Evolutionary conservation across 495 filamentous ascomycete genomes (phyloP), one percentile per base, ranked within the genome.

Genomic region (Penicillium longicatenatum): DNA sequence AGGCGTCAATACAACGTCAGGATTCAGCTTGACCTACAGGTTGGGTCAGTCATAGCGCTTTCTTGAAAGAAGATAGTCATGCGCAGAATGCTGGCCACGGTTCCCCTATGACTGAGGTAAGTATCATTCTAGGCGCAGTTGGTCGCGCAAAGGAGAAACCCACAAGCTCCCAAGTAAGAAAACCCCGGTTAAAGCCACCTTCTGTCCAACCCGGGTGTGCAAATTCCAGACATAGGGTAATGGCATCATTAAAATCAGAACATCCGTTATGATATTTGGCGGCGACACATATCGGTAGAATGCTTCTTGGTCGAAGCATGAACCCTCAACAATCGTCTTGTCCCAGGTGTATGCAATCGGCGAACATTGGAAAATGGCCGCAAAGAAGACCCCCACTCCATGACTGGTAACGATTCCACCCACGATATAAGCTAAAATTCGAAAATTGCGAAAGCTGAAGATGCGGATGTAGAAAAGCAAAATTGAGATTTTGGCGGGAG

Each of bases 221-320:
- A 22, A n/a, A 19, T 46, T 46, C 43, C 43, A 46, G 10, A 46
- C 43, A 22, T 21, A 46, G 11, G 43, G 43, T n/a, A 46, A 21
- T 12, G 43, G 43, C 43, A 46, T 46, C 7, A 46, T 12, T 12
- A 46, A 12, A 16, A 46, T 9, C 8, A 46, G 17, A n/a, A 46
- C 43, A 24, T 46, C 43, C n/a, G 43, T 46, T 12, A 46, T 3
- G 9, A 46, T 46, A 6, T 39, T 39, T n/a, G 35, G 35, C 4
- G 16, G 35, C 1, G 35, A 39, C 5, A n/a, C 35, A 10, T 11
- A 39, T n/a, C 35, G 35, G 12, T 39, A 39, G 5, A 39, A 39
- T 5, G 12, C 14, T 11, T 39, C 9, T n/a, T 39, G 35, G 14
- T 39, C 2, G n/a, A 39, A 39, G 16, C 35, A 39, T 16, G 9